These are phyloP conservation scores for Nitzschia sp. DNA, from an alignment of 108 stramenopile genomes.

Conservation along the genomic window DNA sequence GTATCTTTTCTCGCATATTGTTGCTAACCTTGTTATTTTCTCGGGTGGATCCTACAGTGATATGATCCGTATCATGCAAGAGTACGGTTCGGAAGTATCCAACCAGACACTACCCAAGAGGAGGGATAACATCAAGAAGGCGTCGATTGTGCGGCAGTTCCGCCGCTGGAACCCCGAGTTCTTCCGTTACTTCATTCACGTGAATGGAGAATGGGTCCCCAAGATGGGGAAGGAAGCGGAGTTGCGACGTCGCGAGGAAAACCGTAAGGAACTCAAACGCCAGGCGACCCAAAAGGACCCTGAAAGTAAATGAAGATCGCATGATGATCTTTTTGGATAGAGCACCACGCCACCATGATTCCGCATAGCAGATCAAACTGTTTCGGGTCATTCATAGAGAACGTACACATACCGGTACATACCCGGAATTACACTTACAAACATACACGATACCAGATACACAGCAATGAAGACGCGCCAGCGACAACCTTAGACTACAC, in stretches of 20 bases:
- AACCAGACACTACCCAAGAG: constrained; percentile 39
- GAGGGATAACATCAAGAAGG: constrained; percentile 40
- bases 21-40: constrained; percentile 1
- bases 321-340: not conserved
- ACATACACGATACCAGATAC: not conserved
- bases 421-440: no score
- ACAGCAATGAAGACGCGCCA: not conserved
- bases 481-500: not conserved
- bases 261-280: constrained; percentile 18
- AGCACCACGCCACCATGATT: not conserved
- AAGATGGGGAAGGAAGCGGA: constrained; percentile 50
- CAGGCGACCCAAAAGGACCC: not conserved
- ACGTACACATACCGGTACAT: no score
- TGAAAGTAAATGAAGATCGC: not conserved
- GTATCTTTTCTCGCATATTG: not conserved
- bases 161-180: constrained; percentile 64
- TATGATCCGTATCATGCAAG: constrained; percentile 55
- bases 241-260: constrained; percentile 37
- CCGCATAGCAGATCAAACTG: no score
- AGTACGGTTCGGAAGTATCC: constrained; percentile 60
- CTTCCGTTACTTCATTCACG: constrained; percentile 41
- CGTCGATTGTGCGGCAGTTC: constrained; percentile 55
- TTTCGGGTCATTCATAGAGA: no score
- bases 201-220: constrained; percentile 54
- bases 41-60: constrained; percentile 24